phyloP scores from a whole-genome alignment of 1,284 basidiomycete genomes.

The Tranzscheliella williamsii region DNA sequence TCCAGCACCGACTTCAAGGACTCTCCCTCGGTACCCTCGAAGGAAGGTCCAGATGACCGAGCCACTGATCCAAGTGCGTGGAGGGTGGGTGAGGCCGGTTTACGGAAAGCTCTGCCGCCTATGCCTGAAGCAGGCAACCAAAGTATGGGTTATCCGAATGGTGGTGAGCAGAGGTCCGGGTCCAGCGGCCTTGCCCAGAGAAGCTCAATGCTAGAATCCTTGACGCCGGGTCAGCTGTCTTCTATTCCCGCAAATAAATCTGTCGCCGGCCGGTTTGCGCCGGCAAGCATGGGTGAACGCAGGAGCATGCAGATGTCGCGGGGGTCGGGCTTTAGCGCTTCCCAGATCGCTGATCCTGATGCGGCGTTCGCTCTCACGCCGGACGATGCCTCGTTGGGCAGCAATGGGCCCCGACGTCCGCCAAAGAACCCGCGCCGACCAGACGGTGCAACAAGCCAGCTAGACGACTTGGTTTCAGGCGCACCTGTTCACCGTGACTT shows the following conservation, averaged over 20 bases:
- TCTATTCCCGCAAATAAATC: constrained; percentile 3
- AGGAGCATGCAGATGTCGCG: constrained; percentile 19
- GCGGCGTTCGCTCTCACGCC: constrained; percentile 2
- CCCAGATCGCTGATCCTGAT: constrained; percentile 1
- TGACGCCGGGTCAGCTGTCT: constrained; percentile 2
- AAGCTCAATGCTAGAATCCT: constrained; percentile 12
- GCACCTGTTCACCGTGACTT: no score
- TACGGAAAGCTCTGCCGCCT: constrained; percentile 27
- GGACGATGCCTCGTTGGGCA: constrained; percentile 12
- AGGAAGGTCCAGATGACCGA: constrained; percentile 2
- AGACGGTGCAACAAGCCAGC: no score
- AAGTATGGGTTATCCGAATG: no score
- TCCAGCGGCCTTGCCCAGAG: constrained; percentile 1
- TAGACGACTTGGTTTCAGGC: no score
- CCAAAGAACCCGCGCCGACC: constrained; percentile 32
- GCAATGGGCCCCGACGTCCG: constrained; percentile 11
- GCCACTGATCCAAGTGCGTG: constrained; percentile 7
- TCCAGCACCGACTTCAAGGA: background rate
- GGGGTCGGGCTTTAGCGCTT: background rate
- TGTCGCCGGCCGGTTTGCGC: constrained; percentile 1
- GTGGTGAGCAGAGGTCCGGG: background rate
- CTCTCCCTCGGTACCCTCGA: background rate
- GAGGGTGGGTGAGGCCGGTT: constrained; percentile 8
- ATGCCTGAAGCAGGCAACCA: constrained; percentile 9
- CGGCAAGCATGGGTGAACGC: constrained; percentile 1